Evolutionary conservation across 345 rosid genomes (phyloP).

Genomic region (Toxicodendron radicans): DNA sequence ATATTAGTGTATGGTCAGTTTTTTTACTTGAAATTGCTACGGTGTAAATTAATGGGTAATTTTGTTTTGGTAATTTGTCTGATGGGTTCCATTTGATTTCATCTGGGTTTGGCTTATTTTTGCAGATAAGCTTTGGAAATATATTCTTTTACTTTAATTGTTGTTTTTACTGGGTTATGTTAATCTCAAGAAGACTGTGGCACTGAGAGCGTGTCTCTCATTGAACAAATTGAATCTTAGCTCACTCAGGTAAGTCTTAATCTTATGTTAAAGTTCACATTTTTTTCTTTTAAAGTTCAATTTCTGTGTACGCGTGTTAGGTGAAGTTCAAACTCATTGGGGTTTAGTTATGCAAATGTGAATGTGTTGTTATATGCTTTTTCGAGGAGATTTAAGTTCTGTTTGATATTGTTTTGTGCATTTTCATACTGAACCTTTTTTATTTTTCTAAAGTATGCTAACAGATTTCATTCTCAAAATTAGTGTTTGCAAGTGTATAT

Average conservation of each 20-base stretch:
- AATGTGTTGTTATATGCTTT: conserved; percentile 9
- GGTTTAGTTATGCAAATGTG: neutral
- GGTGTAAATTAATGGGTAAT: conserved; percentile 17
- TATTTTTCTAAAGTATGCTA: neutral
- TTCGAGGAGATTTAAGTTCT: conserved; percentile 3
- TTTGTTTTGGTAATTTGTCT: neutral
- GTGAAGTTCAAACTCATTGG: neutral
- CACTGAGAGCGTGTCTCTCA: conserved; percentile 18
- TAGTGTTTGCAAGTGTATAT: conserved; percentile 7
- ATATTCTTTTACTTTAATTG: conserved; percentile 1
- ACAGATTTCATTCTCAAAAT: neutral
- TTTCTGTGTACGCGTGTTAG: neutral
- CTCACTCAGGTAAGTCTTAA: conserved; percentile 22
- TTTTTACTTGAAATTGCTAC: conserved; percentile 2
- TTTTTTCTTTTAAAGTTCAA: neutral
- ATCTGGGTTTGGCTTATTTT: conserved; percentile 25
- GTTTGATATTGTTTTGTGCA: conserved; percentile 7
- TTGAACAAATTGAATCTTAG: conserved; percentile 12
- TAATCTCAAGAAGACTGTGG: conserved; percentile 15
- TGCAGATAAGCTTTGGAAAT: conserved; percentile 22
- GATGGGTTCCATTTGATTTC: conserved; percentile 25
- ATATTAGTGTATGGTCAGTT: neutral
- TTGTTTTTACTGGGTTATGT: conserved; percentile 5
- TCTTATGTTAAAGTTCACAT: neutral
- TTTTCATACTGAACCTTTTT: neutral